Evolutionary conservation across 306 rosid genomes (phyloP).

Genomic region (Corylus avellana): DNA sequence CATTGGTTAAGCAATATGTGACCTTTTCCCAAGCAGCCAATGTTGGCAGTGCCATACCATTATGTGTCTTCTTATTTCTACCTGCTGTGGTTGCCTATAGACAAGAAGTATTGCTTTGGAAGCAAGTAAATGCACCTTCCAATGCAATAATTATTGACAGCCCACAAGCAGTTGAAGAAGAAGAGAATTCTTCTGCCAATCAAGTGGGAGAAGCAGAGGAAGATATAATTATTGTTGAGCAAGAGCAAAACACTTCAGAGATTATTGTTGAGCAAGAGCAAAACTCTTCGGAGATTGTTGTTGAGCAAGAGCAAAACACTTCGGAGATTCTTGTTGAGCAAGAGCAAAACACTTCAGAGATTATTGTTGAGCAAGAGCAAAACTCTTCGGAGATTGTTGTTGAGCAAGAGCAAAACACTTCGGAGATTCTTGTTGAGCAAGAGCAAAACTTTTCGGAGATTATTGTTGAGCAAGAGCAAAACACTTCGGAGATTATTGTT

Average conservation of each 20-base stretch:
- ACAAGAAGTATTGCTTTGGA: constrained; percentile 35
- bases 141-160: constrained; percentile 8
- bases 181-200: not conserved
- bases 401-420: too few species aligned
- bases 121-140: not conserved
- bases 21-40: constrained; percentile 29
- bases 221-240: not conserved
- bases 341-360: too few species aligned
- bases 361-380: too few species aligned
- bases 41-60: constrained; percentile 13
- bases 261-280: constrained; percentile 38
- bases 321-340: too few species aligned
- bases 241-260: not conserved
- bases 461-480: too few species aligned
- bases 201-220: not conserved
- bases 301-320: too few species aligned
- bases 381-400: too few species aligned
- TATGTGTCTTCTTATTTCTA: not conserved
- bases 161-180: not conserved
- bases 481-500: too few species aligned
- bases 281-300: too few species aligned
- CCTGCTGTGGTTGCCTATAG: not conserved
- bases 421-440: too few species aligned
- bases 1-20: constrained; percentile 19
- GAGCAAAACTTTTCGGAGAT: too few species aligned